Evolutionary conservation across 2,329 filamentous ascomycete species (phyloP).

Genomic region (Chrysoporthe puriensis): DNA sequence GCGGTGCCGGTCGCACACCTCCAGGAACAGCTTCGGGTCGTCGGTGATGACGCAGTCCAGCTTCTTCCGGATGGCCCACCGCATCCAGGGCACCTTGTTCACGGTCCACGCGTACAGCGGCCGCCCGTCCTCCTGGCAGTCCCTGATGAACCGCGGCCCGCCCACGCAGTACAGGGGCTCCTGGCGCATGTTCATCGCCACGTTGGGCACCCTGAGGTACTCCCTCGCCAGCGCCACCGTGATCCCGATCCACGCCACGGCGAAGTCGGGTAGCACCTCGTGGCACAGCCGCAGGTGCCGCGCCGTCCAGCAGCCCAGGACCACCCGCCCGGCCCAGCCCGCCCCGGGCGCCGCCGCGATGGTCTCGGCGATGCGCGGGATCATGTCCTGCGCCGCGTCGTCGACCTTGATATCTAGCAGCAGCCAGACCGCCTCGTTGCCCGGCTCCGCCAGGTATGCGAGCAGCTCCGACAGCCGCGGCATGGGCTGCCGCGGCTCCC

Average conservation of each 20-base stretch:
- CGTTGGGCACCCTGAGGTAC: constrained; percentile 66
- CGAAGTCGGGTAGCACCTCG: constrained; percentile 64
- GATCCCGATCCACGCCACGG: constrained; percentile 70
- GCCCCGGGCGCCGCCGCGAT: constrained; percentile 55
- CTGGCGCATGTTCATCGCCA: constrained; percentile 80
- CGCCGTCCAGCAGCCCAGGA: constrained; percentile 75
- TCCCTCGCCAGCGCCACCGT: constrained; percentile 69
- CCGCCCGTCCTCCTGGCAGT: constrained; percentile 58
- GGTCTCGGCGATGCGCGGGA: constrained; percentile 68
- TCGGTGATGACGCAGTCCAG: constrained; percentile 88
- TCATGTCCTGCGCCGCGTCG: constrained; percentile 71
- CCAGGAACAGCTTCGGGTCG: constrained; percentile 70
- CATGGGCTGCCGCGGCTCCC: constrained; percentile 71
- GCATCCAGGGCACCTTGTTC: constrained; percentile 78
- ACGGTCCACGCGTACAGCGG: constrained; percentile 84
- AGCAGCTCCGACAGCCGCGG: constrained; percentile 76
- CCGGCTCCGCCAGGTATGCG: constrained; percentile 68
- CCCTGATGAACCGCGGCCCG: constrained; percentile 68
- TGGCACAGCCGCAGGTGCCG: constrained; percentile 58
- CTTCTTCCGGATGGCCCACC: constrained; percentile 69
- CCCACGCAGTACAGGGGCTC: constrained; percentile 68
- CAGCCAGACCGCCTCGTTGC: constrained; percentile 72
- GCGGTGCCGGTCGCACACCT: constrained; percentile 55
- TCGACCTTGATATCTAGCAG: constrained; percentile 90
- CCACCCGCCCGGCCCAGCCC: constrained; percentile 71